Base-by-base conservation (phyloP, 2,329 filamentous ascomycete species). In the Ophiocordyceps sinensis region DNA sequence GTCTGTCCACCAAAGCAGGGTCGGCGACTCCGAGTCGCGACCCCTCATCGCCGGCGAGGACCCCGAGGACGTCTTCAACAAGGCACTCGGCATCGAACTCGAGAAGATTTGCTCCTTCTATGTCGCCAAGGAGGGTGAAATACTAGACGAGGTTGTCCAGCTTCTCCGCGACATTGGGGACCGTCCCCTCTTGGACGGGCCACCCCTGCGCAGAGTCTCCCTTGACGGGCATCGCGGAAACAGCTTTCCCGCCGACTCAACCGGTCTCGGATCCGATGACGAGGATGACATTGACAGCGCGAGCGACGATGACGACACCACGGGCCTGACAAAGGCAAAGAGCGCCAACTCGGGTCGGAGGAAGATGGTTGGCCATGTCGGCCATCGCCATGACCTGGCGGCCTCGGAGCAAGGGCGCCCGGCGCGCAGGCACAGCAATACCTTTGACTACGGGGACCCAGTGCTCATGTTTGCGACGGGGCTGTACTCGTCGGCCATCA, bases 101-200 rank as follows among this genome's bases (percentile, higher is more conserved):
- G 88, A 96, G 55, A 96, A 96, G 68, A 86, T 98, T 45, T 83
- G 77, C 53, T 83, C 82, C 1, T 98, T 98, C 60, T 96, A 91
- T 61, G 73, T 79, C 46, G 65, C 85, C 45, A 98, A 98, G 61
- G 88, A 98, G 62, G 70, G 77, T 21, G 89, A 96, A 58, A 78
- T 98, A 13, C 77, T 82, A 45, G 78, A 81, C 40, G 89, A 95
- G 57, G 77, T 89, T 9, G 77, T 82, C 38, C 73, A 80, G 30
- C 66, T 96, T n/a, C 62, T 89, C 42, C 70, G 70, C 38, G 89
- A 96, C 53, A 75, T 85, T 35, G 75, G 77, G 41, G 66, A 88
- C 45, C 70, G 73, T 14, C 77, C 79, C 42, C 67, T 68, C 12
- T 59, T 67, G 15, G 63, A 66, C 15, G 62, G 59, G 12, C 53